Evolutionary conservation across 2,329 filamentous ascomycete species (phyloP), one percentile per base, ranked within the genome.

Genomic region (Fusarium mundagurra): DNA sequence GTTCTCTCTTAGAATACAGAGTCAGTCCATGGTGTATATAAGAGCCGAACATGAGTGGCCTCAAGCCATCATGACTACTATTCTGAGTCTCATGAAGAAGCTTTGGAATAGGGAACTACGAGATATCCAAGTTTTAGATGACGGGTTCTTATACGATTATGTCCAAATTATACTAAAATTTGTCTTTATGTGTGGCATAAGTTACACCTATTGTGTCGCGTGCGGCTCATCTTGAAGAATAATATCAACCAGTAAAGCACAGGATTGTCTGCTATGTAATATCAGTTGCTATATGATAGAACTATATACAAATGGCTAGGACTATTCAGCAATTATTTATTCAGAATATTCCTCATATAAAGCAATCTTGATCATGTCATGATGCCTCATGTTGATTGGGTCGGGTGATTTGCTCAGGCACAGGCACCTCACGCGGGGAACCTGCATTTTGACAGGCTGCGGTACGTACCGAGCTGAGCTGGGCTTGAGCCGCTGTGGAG

Each of bases 401-500:
- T 69, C 70, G 59, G 67, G 34, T n/a, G 36, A 27, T 29, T 55
- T 50, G 48, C n/a, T 50, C 58, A 53, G 51, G 58, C 17, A 39
- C 36, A 43, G 36, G 31, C 36, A 54, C 51, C 17, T 43, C 45
- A 73, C 57, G 70, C 66, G 70, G 66, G 61, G 60, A 71, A 58
- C 50, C 57, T 73, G 65, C 69, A 71, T 70, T 66, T 67, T 71
- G 65, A 70, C 70, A 67, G 51, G 64, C 38, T 27, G 24, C 27
- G 75, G 64, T 71, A 72, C 65, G 67, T 67, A 71, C 67, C 60
- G 64, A 78, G 66, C 65, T 64, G 70, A 78, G 70, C 63, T 61
- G 38, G 73, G 66, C 68, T 77, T 72, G 74, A 77, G 68, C 76
- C 72, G 67, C 71, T 75, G 69, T 77, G 76, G 74, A 75, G 75